These are phyloP conservation scores for Mycena capillaripes DNA, from an alignment of 768 basidiomycete genomes.

Conservation along the genomic window DNA sequence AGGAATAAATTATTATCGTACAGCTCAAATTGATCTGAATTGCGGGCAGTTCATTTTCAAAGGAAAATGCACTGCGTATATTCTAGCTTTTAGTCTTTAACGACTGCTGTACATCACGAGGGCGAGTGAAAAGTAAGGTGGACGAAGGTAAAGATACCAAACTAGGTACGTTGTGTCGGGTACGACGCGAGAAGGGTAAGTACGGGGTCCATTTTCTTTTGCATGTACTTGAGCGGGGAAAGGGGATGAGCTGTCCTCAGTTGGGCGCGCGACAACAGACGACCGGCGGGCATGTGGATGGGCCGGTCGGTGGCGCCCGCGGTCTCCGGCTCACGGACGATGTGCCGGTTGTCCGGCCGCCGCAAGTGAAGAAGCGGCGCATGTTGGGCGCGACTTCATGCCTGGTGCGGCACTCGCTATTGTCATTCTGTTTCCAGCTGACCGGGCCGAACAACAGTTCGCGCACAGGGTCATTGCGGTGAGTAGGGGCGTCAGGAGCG, in stretches of 20 bases:
- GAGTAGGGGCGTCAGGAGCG: neutral
- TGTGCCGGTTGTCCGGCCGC: conserved; percentile 2
- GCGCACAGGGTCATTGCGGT: neutral
- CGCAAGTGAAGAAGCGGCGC: neutral
- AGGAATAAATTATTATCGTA: conserved; percentile 20
- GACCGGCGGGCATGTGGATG: conserved; percentile 8
- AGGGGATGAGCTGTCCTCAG: conserved; percentile 16
- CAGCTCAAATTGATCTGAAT: neutral
- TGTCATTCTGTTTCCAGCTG: neutral
- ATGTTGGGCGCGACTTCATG: neutral
- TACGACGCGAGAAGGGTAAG: conserved; percentile 1
- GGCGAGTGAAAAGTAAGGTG: neutral
- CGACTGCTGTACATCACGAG: neutral
- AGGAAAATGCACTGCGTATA: conserved; percentile 13
- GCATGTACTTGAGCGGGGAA: neutral
- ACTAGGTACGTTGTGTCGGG: conserved; percentile 15
- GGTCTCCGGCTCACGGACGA: neutral
- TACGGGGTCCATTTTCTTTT: conserved; percentile 18
- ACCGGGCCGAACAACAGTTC: neutral
- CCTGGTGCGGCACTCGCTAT: neutral
- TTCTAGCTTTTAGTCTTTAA: conserved; percentile 4
- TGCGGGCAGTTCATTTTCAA: conserved; percentile 22
- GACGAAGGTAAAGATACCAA: neutral
- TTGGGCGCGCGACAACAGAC: conserved; percentile 14
- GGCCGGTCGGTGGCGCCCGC: neutral